Evolutionary conservation across 345 rosid genomes (phyloP), one percentile per base, ranked within the genome.

Genomic region (Salix exigua): DNA sequence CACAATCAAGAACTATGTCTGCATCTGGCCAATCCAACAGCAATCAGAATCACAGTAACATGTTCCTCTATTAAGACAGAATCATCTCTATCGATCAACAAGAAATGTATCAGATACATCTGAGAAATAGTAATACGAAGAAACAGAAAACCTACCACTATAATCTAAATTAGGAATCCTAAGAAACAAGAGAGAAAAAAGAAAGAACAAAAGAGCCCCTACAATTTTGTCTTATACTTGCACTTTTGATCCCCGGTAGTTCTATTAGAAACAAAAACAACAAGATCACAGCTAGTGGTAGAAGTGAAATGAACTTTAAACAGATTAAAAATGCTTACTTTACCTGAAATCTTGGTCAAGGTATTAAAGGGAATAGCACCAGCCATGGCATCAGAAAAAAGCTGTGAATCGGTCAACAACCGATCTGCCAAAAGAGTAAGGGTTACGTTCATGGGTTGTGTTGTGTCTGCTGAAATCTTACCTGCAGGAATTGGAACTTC

Each of bases 361-460:
- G 89, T 48, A 31, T 73, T 87, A 0, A 96, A 35, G 1, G 89
- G 96, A 71, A 96, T 40, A n/a, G 25, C 67, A 6, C 86, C 89
- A 2, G 80, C 44, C 60, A 13, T 8, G 17, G 77, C 85, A 51
- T 96, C 99, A 2, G 77, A 10, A 1, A 71, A 33, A 1, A 86
- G 71, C 72, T 83, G 72, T 1, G 92, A 63, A 53, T 87, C 75
- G 0, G 88, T 74, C 7, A 92, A 46, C 46, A 93, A 40, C 1
- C 92, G 88, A 84, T 92, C 89, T 67, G 91, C 99, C 89, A 91
- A 46, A 11, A 96, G 4, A 6, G 86, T 91, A 10, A 91, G 80
- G 1, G 89, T 87, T n/a, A 96, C 0, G 75, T 91, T 92, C 89
- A 93, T 77, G 12, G 71, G 50, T 21, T 66, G 53, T 17, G 90